Evolutionary conservation across 306 rosid species (phyloP), one percentile per base, ranked within the genome.

Genomic region (Pterocarpus macrocarpus): DNA sequence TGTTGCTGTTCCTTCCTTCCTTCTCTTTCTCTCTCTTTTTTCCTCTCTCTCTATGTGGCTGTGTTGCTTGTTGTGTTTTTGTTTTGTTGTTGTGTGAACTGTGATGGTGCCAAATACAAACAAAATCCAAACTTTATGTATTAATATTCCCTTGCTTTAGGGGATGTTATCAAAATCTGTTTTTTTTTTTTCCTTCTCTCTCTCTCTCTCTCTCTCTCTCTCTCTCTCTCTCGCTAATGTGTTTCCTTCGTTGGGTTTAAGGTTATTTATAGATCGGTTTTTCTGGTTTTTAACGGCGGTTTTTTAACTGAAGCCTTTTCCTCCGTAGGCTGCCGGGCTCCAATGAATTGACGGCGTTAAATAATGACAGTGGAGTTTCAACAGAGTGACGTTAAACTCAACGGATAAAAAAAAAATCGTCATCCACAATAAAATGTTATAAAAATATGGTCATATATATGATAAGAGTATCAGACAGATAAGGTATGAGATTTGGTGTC

Each of bases 261-360:
- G 76, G 89, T 83, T 82, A 78, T 85, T 85, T 84, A 86, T 82
- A 87, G 87, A 86, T 75, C 53, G 73, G 10, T 80, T 81, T 17
- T 76, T 80, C 78, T 38, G 76, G 76, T 61, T 85, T 57, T 77
- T 78, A 78, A 85, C 88, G 88, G 74, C 78, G 83, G 30, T 68
- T 55, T 49, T 69, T 43, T 47, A 58, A 16, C 78, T 80, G 9
- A 1, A 61, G 1, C 34, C 12, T 15, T 36, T 73, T 28, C 30
- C 71, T 8, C 57, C 57, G 52, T 52, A 33, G 34, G 62, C 17
- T 56, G 78, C 45, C 14, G 43, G 69, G 75, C 22, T 33, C 47
- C 3, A 5, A 10, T 4, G 44, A 35, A 62, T 35, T 82, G 41
- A 86, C 89, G 86, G 69, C 73, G 87, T 83, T 76, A 80, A 16